Conservation (phyloP, 2,329 filamentous ascomycete genomes). For the Diaporthe sp. region DNA sequence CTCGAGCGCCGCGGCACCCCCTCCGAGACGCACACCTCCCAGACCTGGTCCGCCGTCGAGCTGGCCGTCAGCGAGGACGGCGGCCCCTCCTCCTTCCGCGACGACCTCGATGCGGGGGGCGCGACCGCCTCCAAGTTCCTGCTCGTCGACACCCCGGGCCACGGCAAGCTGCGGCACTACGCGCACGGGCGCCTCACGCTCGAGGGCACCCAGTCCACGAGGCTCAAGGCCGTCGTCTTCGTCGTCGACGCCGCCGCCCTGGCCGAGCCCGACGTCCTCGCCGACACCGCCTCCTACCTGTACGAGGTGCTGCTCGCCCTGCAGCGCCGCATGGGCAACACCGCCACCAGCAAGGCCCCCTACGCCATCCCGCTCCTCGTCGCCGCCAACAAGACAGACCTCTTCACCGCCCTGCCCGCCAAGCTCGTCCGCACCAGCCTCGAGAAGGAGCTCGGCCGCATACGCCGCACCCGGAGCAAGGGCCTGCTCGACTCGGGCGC, state of each 20-base stretch:
- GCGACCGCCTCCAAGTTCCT: conserved; percentile 78
- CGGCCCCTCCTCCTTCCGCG: conserved; percentile 59
- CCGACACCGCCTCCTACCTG: conserved; percentile 84
- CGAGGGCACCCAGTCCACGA: conserved; percentile 53
- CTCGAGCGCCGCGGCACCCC: conserved; percentile 68
- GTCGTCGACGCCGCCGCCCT: conserved; percentile 87
- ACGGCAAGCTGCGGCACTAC: conserved; percentile 89
- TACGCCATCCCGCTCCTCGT: conserved; percentile 81
- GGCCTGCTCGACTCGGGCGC: conserved; percentile 86
- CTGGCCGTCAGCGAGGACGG: conserved; percentile 66
- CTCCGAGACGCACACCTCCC: conserved; percentile 69
- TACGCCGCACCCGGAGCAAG: conserved; percentile 82
- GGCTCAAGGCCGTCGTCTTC: conserved; percentile 83
- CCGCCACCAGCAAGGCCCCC: conserved; percentile 63
- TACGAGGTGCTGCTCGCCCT: conserved; percentile 89
- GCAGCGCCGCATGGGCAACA: conserved; percentile 72
- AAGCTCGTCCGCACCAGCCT: conserved; percentile 80
- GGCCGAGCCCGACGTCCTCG: conserved; percentile 70
- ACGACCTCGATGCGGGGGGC: conserved; percentile 68
- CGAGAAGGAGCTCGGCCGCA: conserved; percentile 84
- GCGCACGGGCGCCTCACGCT: conserved; percentile 67
- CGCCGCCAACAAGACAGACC: conserved; percentile 94
- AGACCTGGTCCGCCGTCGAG: conserved; percentile 65
- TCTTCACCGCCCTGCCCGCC: conserved; percentile 92
- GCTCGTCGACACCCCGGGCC: conserved; percentile 91